Evolutionary conservation across 306 rosid genomes (phyloP).

Genomic region (Citrullus colocynthis): DNA sequence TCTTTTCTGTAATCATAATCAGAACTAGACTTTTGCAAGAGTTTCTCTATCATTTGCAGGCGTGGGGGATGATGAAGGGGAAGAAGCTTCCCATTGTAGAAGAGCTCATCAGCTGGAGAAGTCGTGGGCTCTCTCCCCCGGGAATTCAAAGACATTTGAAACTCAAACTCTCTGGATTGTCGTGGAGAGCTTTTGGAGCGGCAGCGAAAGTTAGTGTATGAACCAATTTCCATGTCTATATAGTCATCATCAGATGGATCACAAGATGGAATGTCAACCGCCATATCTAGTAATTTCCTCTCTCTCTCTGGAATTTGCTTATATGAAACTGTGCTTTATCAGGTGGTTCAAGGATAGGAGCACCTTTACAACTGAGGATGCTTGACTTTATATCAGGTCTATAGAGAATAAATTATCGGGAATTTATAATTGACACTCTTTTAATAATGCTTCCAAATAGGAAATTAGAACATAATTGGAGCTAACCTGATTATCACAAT

Average conservation of each 20-base stretch:
- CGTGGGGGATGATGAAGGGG: constrained; percentile 97
- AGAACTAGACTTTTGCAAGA: constrained; percentile 41
- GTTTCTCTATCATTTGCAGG: constrained; percentile 74
- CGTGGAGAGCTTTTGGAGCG: constrained; percentile 32
- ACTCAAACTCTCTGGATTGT: constrained; percentile 79
- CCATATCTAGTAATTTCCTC: constrained; percentile 33
- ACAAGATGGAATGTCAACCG: constrained; percentile 27
- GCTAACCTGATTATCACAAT: constrained; percentile 16
- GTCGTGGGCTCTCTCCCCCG: constrained; percentile 49
- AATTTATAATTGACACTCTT: constrained; percentile 11
- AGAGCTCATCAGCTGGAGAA: constrained; percentile 99
- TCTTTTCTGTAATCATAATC: constrained; percentile 24
- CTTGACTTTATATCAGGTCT: constrained; percentile 13
- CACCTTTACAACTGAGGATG: constrained; percentile 26
- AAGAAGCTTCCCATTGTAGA: constrained; percentile 95
- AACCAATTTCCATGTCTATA: constrained; percentile 82
- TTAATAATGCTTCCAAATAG: constrained; percentile 29
- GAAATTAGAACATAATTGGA: constrained; percentile 18
- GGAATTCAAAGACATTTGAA: constrained; percentile 68
- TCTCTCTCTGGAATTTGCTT: constrained; percentile 8
- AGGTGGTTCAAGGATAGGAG: constrained; percentile 25
- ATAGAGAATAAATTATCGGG: constrained; percentile 11
- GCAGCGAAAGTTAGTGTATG: constrained; percentile 40
- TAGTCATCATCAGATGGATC: constrained; percentile 74
- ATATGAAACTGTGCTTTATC: constrained; percentile 19